These are phyloP conservation scores for Dictyostelium brefeldianum DNA, from an alignment of 78 protist genomes.

Conservation along the genomic window DNA sequence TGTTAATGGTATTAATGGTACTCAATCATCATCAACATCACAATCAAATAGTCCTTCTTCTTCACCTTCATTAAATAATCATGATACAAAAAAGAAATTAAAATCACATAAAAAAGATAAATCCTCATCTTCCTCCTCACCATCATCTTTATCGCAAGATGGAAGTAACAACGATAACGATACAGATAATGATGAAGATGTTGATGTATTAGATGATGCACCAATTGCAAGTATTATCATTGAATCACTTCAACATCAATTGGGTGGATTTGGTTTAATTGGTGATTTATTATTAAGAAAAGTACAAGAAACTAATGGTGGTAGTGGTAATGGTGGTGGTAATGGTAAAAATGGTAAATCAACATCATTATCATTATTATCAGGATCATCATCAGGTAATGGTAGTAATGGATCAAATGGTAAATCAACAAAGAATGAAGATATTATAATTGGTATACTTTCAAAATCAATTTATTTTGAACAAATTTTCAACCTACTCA, in stretches of 20 bases:
- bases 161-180: background rate
- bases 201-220: constrained; percentile 71
- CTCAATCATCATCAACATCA: too few relatives aligned
- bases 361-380: background rate
- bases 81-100: constrained; percentile 10
- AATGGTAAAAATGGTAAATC: background rate
- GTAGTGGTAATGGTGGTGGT: too few relatives aligned
- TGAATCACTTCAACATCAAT: constrained; percentile 66
- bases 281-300: constrained; percentile 65
- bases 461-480: constrained; percentile 56
- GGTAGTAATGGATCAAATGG: too few relatives aligned
- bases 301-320: constrained; percentile 32
- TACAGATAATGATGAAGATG: constrained; percentile 27
- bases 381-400: background rate
- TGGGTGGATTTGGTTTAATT: constrained; percentile 62
- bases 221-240: constrained; percentile 52
- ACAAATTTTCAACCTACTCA: constrained; percentile 51
- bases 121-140: background rate
- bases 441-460: constrained; percentile 13
- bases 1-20: background rate
- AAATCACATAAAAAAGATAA: background rate
- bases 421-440: constrained; percentile 25
- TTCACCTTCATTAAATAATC: background rate
- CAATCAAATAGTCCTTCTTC: background rate
- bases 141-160: background rate